phyloP scores from a whole-genome alignment of 2,329 filamentous ascomycete species.

The Talaromyces sp. region DNA sequence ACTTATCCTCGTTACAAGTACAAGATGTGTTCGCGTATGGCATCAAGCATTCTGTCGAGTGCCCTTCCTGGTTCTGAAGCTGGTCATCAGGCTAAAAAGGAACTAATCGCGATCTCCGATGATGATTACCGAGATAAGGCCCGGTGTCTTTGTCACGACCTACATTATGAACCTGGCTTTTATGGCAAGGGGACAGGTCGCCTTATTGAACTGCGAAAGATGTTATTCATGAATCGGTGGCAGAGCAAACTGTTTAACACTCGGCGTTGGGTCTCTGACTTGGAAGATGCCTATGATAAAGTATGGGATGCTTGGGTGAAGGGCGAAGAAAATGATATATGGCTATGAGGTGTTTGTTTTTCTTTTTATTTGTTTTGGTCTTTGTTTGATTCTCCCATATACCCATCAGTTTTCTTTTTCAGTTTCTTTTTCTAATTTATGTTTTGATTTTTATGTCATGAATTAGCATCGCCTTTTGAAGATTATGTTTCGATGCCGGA shows the following conservation, averaged over 20 bases:
- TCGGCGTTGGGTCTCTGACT: conserved; percentile 78
- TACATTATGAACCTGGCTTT: conserved; percentile 49
- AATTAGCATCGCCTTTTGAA: background rate
- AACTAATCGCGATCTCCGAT: conserved; percentile 74
- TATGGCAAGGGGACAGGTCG: conserved; percentile 51
- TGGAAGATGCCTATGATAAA: conserved; percentile 82
- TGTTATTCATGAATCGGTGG: conserved; percentile 82
- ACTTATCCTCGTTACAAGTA: conserved; percentile 89
- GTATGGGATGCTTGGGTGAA: conserved; percentile 85
- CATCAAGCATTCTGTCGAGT: conserved; percentile 85
- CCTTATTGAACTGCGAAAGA: conserved; percentile 69
- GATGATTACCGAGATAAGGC: conserved; percentile 79
- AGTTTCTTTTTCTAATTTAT: conserved; percentile 1
- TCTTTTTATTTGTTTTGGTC: background rate
- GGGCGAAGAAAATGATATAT: conserved; percentile 88
- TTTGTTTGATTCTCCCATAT: conserved; percentile 5
- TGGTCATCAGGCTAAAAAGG: conserved; percentile 62
- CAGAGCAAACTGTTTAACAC: conserved; percentile 87
- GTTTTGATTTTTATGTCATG: background rate
- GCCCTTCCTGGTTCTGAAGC: conserved; percentile 68
- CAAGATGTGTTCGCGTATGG: conserved; percentile 99
- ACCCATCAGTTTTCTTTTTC: conserved; percentile 9
- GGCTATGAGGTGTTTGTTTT: conserved; percentile 48
- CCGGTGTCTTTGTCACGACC: conserved; percentile 58
- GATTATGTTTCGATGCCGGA: background rate